Conservation (phyloP, 345 rosid species). For the Arabidopsis suecica region DNA sequence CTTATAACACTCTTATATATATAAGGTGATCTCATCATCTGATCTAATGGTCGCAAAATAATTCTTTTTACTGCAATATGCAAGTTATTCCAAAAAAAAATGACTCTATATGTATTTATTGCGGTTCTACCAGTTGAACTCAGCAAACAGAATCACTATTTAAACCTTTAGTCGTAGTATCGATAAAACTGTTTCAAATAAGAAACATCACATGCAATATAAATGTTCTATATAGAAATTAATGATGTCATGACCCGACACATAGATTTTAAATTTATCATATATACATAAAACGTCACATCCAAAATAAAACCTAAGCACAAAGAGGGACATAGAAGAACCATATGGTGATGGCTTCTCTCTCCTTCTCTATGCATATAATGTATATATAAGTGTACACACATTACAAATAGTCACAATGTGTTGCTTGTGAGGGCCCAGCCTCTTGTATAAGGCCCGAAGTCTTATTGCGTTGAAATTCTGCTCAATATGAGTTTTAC, state of each 20-base stretch:
- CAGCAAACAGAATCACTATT: constrained; percentile 43
- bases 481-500: constrained; percentile 31
- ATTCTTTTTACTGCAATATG: not conserved
- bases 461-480: constrained; percentile 37
- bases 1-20: not conserved
- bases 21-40: not conserved
- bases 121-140: constrained; percentile 33
- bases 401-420: constrained; percentile 33
- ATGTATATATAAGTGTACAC: not conserved
- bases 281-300: constrained; percentile 41
- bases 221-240: constrained; percentile 33
- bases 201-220: constrained; percentile 46
- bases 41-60: not conserved
- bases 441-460: constrained; percentile 29
- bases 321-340: constrained; percentile 32
- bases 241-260: constrained; percentile 40
- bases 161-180: constrained; percentile 37
- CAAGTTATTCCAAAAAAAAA: too few species aligned
- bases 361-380: not conserved
- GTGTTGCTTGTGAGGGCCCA: constrained; percentile 45
- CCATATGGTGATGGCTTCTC: constrained; percentile 38
- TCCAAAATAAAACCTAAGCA: constrained; percentile 44
- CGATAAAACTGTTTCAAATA: constrained; percentile 36
- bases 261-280: constrained; percentile 12
- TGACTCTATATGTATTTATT: constrained; percentile 20